Base-by-base conservation (phyloP, 2,329 filamentous ascomycete genomes). In the Exutisphaerella laricina region DNA sequence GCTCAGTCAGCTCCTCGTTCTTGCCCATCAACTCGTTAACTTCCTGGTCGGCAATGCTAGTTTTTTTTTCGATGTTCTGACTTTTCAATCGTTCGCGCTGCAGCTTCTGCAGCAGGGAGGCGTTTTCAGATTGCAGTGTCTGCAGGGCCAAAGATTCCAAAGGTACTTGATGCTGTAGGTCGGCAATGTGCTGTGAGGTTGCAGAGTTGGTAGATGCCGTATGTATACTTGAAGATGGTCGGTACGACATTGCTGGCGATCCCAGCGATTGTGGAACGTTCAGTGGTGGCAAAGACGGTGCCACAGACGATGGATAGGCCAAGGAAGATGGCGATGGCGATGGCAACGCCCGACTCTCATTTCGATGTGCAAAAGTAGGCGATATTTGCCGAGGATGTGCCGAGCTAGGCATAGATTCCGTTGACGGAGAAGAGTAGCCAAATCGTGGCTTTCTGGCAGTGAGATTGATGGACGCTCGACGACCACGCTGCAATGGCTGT, bases 151-250 rank as follows among this genome's bases (percentile, higher is more conserved):
- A 61, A 4, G 74, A 71, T 50, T 77, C 75, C 43, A 75, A 62
- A 12, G 70, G 74, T 26, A 77, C 65, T 54, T 77, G 72, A 53
- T 75, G 73, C 50, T 77, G 75, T 5, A 78, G 63, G 37, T 73
- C 70, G 37, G 71, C 66, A 14, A 73, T 58, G 42, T 72, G 68
- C 12, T 60, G 59, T 6, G 58, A 59, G 10, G 58, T 55, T 5
- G 53, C 55, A 4, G 58, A 55, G 36, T 43, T 51, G 3, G 52
- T 50, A 14, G 57, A 51, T 6, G 50, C 42, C n/a, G 49, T 54
- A 26, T 58, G 56, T 7, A 55, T 48, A 4, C 53, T 54, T 3
- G 49, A 40, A n/a, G 51, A 40, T n/a, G 49, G 36, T 21, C 49
- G 49, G 35, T 57, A 55, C 4, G 55, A 53, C 4, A 48, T 43